A percentile compares a stretch with the other conserved stretches of the same genome.
Evolutionary conservation across 495 filamentous ascomycete genomes (phyloP).

Genomic region (Beverwykella pulmonaria): DNA sequence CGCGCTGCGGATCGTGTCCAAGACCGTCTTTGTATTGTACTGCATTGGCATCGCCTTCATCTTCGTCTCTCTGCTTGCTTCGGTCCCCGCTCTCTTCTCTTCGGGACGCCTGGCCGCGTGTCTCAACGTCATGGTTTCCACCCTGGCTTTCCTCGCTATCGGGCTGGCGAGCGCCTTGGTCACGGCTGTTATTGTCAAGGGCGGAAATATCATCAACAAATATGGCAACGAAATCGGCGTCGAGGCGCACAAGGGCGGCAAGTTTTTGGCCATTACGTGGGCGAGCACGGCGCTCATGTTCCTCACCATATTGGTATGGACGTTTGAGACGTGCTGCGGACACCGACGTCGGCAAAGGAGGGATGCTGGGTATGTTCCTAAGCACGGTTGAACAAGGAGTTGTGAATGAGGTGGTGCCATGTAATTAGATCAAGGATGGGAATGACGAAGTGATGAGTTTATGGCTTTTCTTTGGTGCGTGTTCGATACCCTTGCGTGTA

Average conservation of each 20-base stretch:
- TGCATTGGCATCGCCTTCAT: slow-evolving; percentile 62
- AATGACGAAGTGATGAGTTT: neutral
- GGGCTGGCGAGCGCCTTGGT: slow-evolving; percentile 67
- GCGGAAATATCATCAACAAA: slow-evolving; percentile 60
- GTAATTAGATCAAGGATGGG: no score
- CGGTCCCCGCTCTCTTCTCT: slow-evolving; percentile 49
- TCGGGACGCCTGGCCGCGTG: slow-evolving; percentile 47
- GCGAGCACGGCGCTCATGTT: slow-evolving; percentile 56
- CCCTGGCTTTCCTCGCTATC: slow-evolving; percentile 52
- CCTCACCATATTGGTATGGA: slow-evolving; percentile 48
- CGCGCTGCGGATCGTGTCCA: slow-evolving; percentile 46
- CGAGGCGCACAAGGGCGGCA: slow-evolving; percentile 56
- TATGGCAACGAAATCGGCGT: slow-evolving; percentile 59
- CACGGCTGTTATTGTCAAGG: slow-evolving; percentile 61
- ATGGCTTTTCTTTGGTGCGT: neutral
- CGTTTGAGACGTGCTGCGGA: slow-evolving; percentile 40
- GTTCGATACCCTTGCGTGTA: no score
- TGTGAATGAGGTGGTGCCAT: neutral
- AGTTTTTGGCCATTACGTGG: slow-evolving; percentile 66
- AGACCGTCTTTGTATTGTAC: slow-evolving; percentile 67
- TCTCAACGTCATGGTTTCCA: slow-evolving; percentile 50
- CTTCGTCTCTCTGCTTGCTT: slow-evolving; percentile 58
- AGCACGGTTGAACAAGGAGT: neutral
- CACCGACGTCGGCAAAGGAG: slow-evolving; percentile 21
- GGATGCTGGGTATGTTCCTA: neutral